Percentiles rank a stretch among this genome's conserved stretches.
phyloP scores from a whole-genome alignment of 768 basidiomycete genomes.

The Pisolithus sp. region DNA sequence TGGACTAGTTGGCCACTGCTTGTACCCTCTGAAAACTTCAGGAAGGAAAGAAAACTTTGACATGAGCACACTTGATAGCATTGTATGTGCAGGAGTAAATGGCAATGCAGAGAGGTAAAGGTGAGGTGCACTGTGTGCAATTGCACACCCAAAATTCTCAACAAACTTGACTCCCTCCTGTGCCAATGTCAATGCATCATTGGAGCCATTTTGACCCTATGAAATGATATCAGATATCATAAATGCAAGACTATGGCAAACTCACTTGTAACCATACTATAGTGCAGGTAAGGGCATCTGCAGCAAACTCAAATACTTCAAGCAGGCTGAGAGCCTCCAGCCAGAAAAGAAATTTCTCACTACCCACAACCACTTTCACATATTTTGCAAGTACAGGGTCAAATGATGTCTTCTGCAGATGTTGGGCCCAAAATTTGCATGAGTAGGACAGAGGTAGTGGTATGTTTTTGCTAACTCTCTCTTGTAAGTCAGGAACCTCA shows the following conservation, averaged over 20 bases:
- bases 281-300: not conserved
- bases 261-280: not conserved
- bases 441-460: conserved; percentile 4
- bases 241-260: not conserved
- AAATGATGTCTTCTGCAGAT: not conserved
- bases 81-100: conserved; percentile 19
- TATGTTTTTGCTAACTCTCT: not conserved
- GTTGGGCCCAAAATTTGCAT: conserved; percentile 8
- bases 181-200: not conserved
- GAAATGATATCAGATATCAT: not conserved
- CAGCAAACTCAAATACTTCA: not conserved
- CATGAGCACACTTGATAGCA: conserved; percentile 8
- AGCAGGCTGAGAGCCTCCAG: conserved; percentile 1
- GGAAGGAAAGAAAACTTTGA: not conserved
- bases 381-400: not conserved
- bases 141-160: conserved; percentile 6
- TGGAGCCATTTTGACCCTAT: not conserved
- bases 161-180: conserved; percentile 10
- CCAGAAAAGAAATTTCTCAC: conserved; percentile 8
- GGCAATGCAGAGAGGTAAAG: conserved; percentile 22
- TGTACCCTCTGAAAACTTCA: not conserved
- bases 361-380: not conserved
- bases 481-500: conserved; percentile 11
- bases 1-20: not conserved
- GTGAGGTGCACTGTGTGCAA: conserved; percentile 16